Base-by-base conservation (phyloP, 768 basidiomycete species). In the Tulasnella sp. region DNA sequence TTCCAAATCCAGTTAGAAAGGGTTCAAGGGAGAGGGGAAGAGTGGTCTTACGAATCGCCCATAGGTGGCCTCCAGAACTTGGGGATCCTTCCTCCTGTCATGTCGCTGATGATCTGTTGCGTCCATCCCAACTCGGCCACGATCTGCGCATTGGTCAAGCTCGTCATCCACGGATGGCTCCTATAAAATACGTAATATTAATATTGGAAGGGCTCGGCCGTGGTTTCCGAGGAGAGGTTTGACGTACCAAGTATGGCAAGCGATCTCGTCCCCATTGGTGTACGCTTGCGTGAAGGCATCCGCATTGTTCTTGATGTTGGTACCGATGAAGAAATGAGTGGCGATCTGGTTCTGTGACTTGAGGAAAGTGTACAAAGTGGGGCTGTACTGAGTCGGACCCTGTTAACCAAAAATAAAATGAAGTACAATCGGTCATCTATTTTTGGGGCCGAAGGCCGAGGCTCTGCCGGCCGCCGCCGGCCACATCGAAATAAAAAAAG, bases 11-110 rank as follows among this genome's bases (percentile, higher is more conserved):
- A 52, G 32, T 54, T 65, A 64, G 13, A 10, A 23, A 32, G 15
- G 11, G 24, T 32, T 15, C 34, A 15, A 34, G n/a, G 13, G 7
- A 48, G n/a, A 15, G 15, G n/a, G 44, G 19, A n/a, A 3, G 23
- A 23, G 10, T 3, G 17, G 21, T 50, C 58, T 59, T 30, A 38
- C 38, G 38, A 51, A 61, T 56, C 87, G 32, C 89, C 89, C 67
- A 81, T 91, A 5, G 91, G 90, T 2, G 34, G 34, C 15, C 34
- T 27, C 23, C n/a, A 53, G 15, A 7, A 15, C 89, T 89, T 19
- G 90, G 74, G 91, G 91, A 96, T 38, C 15, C 74, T 78, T 2
- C 94, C 94, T 42, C 86, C 85, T 3, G 84, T 88, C 0, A 83
- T 83, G 68, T 91, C 83, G 64, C 5, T 9, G 61, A 93, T 85